phyloP scores from a whole-genome alignment of 345 rosid genomes.

The Adansonia digitata region DNA sequence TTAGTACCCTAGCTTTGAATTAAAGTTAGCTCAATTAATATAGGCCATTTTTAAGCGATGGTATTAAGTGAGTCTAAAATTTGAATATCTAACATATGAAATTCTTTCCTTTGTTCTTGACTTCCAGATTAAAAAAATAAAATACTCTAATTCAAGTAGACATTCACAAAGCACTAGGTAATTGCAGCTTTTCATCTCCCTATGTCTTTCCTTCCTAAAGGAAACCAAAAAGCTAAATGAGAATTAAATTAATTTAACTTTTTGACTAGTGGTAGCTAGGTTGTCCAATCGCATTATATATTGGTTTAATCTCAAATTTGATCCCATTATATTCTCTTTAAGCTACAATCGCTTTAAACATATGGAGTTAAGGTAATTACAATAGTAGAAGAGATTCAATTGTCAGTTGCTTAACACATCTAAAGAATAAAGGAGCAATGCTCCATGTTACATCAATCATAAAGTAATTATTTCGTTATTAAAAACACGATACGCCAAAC shows the following conservation, averaged over 20 bases:
- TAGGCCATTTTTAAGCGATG: too few species aligned
- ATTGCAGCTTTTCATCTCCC: conserved; percentile 20
- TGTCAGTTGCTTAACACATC: neutral
- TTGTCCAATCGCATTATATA: neutral
- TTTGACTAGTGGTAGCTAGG: conserved; percentile 9
- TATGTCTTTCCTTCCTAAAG: neutral
- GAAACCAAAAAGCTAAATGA: neutral
- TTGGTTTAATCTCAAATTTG: neutral
- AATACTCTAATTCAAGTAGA: conserved; percentile 1
- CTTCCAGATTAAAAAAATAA: too few species aligned
- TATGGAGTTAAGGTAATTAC: neutral
- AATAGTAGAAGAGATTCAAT: neutral
- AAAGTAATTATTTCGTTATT: neutral
- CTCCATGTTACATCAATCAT: conserved; percentile 5
- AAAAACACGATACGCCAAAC: too few species aligned
- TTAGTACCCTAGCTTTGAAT: too few species aligned
- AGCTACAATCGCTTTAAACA: neutral
- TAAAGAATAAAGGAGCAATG: neutral
- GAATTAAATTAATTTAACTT: neutral
- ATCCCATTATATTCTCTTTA: conserved; percentile 15
- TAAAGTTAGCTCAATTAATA: too few species aligned
- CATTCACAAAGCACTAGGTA: conserved; percentile 42
- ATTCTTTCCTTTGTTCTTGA: too few species aligned
- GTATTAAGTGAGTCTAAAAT: too few species aligned
- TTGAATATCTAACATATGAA: too few species aligned